phyloP scores from a whole-genome alignment of 2,329 filamentous ascomycete genomes.

The Dactylella cylindrospora region DNA sequence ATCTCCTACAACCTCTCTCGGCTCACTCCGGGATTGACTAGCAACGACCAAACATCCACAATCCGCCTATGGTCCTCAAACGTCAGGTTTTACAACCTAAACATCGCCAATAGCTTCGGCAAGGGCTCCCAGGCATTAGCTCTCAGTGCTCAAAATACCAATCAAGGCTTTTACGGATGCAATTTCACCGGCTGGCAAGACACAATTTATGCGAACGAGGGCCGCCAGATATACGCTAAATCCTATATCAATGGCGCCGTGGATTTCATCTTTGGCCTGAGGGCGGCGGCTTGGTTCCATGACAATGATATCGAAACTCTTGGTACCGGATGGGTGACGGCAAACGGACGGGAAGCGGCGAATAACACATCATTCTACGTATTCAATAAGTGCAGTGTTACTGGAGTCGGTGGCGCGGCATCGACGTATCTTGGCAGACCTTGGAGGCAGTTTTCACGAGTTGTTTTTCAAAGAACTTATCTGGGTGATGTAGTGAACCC shows the following conservation, averaged over 20 bases:
- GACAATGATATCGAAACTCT: constrained; percentile 57
- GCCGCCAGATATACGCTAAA: constrained; percentile 61
- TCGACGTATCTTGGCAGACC: constrained; percentile 59
- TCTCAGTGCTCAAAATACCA: constrained; percentile 57
- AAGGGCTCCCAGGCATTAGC: constrained; percentile 59
- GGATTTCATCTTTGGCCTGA: constrained; percentile 64
- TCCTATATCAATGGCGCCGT: constrained; percentile 62
- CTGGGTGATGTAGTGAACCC: constrained; percentile 62
- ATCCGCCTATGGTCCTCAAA: constrained; percentile 56
- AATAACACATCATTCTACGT: constrained; percentile 58
- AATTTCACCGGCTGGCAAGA: constrained; percentile 62
- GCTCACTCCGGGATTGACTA: constrained; percentile 52
- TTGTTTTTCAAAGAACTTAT: constrained; percentile 58
- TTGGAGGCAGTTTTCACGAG: constrained; percentile 55
- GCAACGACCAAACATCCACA: constrained; percentile 60
- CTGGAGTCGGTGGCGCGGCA: constrained; percentile 53
- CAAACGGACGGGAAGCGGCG: constrained; percentile 54
- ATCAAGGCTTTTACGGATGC: constrained; percentile 62
- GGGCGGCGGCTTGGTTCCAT: constrained; percentile 59
- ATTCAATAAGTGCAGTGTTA: constrained; percentile 59
- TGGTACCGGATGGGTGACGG: constrained; percentile 56
- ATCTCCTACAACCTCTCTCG: constrained; percentile 56
- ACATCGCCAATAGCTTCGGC: constrained; percentile 57
- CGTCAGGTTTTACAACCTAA: constrained; percentile 66
- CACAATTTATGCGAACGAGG: constrained; percentile 57